Evolutionary conservation across 768 basidiomycete species (phyloP).

Genomic region (Russula sp.): DNA sequence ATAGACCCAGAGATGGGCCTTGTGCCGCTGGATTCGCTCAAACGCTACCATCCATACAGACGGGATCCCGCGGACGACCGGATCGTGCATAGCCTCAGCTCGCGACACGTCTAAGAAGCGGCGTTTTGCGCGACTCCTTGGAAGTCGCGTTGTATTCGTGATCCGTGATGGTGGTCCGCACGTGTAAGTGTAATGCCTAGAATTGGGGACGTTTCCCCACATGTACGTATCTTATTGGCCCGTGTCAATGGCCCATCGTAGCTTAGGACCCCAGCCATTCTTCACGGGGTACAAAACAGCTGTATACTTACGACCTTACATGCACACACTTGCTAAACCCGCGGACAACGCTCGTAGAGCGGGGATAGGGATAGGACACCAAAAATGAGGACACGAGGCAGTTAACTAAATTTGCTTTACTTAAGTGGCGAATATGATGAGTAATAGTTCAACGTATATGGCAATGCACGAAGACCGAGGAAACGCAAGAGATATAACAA

Average conservation of each 20-base stretch:
- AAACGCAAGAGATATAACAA: neutral
- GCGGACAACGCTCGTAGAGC: conserved; percentile 1
- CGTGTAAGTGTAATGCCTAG: conserved; percentile 7
- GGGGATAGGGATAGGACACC: neutral
- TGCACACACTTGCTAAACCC: conserved; percentile 9
- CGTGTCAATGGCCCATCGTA: conserved; percentile 2
- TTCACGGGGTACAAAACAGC: conserved; percentile 3
- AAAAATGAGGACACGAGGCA: neutral
- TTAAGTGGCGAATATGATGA: conserved; percentile 7
- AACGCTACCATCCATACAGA: conserved; percentile 49
- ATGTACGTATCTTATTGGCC: conserved; percentile 13
- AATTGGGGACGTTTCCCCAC: neutral
- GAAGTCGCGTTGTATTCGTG: neutral
- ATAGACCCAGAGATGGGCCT: conserved; percentile 37
- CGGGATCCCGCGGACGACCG: conserved; percentile 60
- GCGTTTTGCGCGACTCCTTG: neutral
- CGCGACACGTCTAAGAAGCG: conserved; percentile 6
- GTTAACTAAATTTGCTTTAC: conserved; percentile 10
- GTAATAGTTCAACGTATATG: conserved; percentile 20
- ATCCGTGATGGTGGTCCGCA: neutral
- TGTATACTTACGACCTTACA: conserved; percentile 18
- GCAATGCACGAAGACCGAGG: neutral
- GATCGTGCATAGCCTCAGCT: conserved; percentile 34
- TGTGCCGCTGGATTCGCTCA: conserved; percentile 52
- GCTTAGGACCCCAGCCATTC: neutral